phyloP scores from a whole-genome alignment of 2,329 filamentous ascomycete species.

The Triangularia verruculosa region DNA sequence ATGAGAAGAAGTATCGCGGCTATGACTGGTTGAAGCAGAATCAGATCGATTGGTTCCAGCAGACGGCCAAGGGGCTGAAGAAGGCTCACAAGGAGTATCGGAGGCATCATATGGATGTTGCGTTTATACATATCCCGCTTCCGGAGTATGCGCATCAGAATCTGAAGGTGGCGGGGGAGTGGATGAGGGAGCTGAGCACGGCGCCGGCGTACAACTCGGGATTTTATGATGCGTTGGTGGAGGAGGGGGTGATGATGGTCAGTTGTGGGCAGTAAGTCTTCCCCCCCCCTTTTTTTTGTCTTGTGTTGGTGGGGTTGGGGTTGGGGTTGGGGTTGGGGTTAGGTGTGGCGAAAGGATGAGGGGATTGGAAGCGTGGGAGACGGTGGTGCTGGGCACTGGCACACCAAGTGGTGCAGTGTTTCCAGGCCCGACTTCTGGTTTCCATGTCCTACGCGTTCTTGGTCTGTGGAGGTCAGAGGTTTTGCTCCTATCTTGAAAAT shows the following conservation, averaged over 20 bases:
- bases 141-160: constrained; percentile 74
- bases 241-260: constrained; percentile 81
- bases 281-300: not conserved
- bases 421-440: not conserved
- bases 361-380: not conserved
- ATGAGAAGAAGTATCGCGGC: constrained; percentile 82
- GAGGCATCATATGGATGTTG: constrained; percentile 89
- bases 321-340: not conserved
- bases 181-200: constrained; percentile 75
- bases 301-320: not conserved
- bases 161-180: constrained; percentile 64
- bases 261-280: constrained; percentile 78
- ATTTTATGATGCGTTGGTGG: constrained; percentile 86
- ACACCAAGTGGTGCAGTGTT: not conserved
- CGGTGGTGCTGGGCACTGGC: not conserved
- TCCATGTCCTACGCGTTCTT: not conserved
- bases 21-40: constrained; percentile 97
- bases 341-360: not conserved
- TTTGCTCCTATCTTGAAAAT: not conserved
- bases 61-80: constrained; percentile 70
- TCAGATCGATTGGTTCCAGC: constrained; percentile 92
- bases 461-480: not conserved
- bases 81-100: constrained; percentile 79
- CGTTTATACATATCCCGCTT: constrained; percentile 95
- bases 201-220: constrained; percentile 86